Evolutionary conservation across 148 eudicot genomes (phyloP).

Genomic region (Chenopodium album): DNA sequence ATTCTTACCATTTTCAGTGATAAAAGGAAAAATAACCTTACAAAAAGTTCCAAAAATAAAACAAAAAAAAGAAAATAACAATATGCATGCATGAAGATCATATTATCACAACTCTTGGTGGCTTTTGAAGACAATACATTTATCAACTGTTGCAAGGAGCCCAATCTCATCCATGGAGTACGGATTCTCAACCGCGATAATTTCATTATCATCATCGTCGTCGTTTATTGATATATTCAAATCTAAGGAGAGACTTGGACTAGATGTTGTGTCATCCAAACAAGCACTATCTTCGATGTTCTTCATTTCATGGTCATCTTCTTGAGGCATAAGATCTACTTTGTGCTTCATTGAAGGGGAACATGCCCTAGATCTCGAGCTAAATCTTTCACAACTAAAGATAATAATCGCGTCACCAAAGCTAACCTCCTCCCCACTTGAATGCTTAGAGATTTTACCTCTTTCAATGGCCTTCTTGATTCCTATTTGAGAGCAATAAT

Average conservation of each 20-base stretch:
- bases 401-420: conserved; percentile 67
- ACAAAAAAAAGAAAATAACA: neutral
- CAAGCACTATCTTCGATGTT: conserved; percentile 11
- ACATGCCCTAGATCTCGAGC: conserved; percentile 62
- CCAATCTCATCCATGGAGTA: conserved; percentile 52
- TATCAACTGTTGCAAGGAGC: conserved; percentile 62
- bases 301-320: conserved; percentile 18
- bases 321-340: conserved; percentile 23
- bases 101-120: conserved; percentile 38
- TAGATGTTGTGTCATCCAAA: conserved; percentile 23
- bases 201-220: conserved; percentile 18
- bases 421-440: conserved; percentile 54
- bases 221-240: conserved; percentile 59
- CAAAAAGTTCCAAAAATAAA: neutral
- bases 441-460: conserved; percentile 41
- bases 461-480: conserved; percentile 73
- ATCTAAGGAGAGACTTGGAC: conserved; percentile 58
- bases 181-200: conserved; percentile 20
- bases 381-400: conserved; percentile 59
- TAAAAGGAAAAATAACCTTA: conserved; percentile 14
- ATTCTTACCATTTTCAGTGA: neutral
- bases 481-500: conserved; percentile 59
- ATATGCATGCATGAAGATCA: conserved; percentile 21
- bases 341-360: conserved; percentile 52
- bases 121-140: conserved; percentile 47